phyloP scores from a whole-genome alignment of 2,329 filamentous ascomycete genomes.

The Macrophomina tecta region DNA sequence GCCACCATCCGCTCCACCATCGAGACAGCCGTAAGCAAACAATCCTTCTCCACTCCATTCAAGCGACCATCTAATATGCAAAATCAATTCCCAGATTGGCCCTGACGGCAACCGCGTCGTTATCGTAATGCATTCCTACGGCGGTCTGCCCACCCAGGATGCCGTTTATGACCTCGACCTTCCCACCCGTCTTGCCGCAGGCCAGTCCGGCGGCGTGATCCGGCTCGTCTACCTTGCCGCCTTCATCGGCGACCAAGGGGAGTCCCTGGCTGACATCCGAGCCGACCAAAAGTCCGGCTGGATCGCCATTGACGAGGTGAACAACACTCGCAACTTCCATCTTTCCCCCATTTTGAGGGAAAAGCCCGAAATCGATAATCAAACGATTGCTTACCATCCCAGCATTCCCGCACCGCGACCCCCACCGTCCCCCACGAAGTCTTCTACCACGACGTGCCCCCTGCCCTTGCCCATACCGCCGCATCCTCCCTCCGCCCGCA shows the following conservation, averaged over 20 bases:
- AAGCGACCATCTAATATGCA: no score
- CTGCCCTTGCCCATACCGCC: slow-evolving; percentile 36
- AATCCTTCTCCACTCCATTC: no score
- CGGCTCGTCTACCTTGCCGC: slow-evolving; percentile 21
- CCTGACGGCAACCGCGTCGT: slow-evolving; percentile 47
- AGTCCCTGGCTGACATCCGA: slow-evolving; percentile 3
- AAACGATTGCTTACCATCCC: background rate
- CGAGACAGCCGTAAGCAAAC: slow-evolving; percentile 37
- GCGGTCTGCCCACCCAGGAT: slow-evolving; percentile 49
- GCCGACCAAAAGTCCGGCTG: slow-evolving; percentile 18
- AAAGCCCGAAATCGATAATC: background rate
- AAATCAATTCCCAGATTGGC: background rate
- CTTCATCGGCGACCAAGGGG: background rate
- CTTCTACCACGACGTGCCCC: slow-evolving; percentile 41
- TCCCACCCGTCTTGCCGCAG: background rate
- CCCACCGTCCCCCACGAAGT: background rate
- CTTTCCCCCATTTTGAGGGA: no score
- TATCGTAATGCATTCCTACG: slow-evolving; percentile 53
- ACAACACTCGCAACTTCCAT: background rate
- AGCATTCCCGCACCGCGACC: background rate
- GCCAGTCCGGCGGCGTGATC: slow-evolving; percentile 2
- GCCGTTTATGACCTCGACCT: slow-evolving; percentile 29
- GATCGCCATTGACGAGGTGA: slow-evolving; percentile 31
- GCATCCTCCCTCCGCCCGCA: slow-evolving; percentile 35
- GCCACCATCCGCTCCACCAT: slow-evolving; percentile 41